Conservation (phyloP, 1,284 basidiomycete species). For the Pseudozyma flocculosa region DNA sequence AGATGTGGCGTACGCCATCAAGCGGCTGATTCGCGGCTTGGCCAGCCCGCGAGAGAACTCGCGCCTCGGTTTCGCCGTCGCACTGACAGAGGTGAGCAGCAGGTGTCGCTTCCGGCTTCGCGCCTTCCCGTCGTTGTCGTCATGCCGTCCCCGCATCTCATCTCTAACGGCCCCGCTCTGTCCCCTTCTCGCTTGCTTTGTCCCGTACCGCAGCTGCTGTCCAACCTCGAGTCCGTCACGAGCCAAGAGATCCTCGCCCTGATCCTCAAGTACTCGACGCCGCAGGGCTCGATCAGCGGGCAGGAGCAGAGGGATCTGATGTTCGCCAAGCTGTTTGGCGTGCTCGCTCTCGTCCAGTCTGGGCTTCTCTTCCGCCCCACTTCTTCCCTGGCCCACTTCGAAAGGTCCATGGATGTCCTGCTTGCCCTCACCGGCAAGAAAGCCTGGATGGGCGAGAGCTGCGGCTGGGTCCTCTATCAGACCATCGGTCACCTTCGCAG, state of each 20-base stretch:
- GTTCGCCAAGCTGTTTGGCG: slow-evolving; percentile 88
- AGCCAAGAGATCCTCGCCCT: slow-evolving; percentile 59
- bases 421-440: slow-evolving; percentile 76
- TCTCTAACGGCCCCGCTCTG: too few species aligned
- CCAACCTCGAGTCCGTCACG: slow-evolving; percentile 73
- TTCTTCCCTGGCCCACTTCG: slow-evolving; percentile 66
- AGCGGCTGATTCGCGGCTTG: slow-evolving; percentile 66
- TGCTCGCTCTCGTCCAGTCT: slow-evolving; percentile 63
- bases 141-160: too few species aligned
- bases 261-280: slow-evolving; percentile 44
- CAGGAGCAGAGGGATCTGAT: slow-evolving; percentile 88
- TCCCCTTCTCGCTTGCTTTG: neutral
- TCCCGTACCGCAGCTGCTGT: slow-evolving; percentile 67
- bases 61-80: slow-evolving; percentile 89
- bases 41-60: slow-evolving; percentile 90
- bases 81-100: slow-evolving; percentile 80
- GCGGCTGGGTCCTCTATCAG: slow-evolving; percentile 71
- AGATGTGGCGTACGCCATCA: slow-evolving; percentile 61
- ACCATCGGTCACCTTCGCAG: slow-evolving; percentile 3
- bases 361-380: slow-evolving; percentile 70
- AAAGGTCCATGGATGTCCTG: slow-evolving; percentile 68
- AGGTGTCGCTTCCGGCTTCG: too few species aligned
- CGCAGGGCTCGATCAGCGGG: slow-evolving; percentile 65
- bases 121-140: too few species aligned
- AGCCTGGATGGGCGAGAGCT: slow-evolving; percentile 86